These are phyloP conservation scores for Populus simonii DNA, from an alignment of 345 rosid species.

Conservation along the genomic window DNA sequence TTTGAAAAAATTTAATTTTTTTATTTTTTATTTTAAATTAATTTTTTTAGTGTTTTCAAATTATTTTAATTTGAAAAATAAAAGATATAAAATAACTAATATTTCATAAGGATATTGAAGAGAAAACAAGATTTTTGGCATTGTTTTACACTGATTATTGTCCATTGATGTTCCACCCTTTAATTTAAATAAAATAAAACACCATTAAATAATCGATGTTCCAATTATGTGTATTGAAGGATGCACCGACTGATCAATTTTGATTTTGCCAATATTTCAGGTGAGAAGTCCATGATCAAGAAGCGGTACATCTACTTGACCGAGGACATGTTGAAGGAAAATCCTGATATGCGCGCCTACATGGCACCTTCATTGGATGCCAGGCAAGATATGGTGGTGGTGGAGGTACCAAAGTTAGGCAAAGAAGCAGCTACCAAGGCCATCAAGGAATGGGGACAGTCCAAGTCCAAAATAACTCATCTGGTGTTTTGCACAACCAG, in stretches of 20 bases:
- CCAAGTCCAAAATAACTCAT: slow-evolving; percentile 82
- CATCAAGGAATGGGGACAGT: slow-evolving; percentile 85
- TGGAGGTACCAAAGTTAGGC: slow-evolving; percentile 75
- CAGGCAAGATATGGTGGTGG: slow-evolving; percentile 74
- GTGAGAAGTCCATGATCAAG: slow-evolving; percentile 65
- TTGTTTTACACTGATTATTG: neutral
- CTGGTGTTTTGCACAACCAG: slow-evolving; percentile 79
- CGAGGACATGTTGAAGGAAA: slow-evolving; percentile 63
- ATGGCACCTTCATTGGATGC: slow-evolving; percentile 72
- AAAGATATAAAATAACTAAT: neutral
- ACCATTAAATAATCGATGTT: neutral
- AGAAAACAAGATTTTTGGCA: neutral
- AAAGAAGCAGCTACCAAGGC: slow-evolving; percentile 77
- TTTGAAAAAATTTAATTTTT: no score
- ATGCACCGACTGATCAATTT: neutral
- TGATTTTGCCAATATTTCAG: slow-evolving; percentile 25
- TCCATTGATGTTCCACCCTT: neutral
- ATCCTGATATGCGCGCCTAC: slow-evolving; percentile 55
- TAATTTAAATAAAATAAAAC: neutral
- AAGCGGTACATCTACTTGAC: slow-evolving; percentile 67
- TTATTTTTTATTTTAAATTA: no score
- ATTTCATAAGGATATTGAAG: neutral
- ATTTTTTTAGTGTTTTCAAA: no score
- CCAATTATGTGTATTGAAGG: neutral
- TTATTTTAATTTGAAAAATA: no score